Conservation (phyloP, 441 rosid species). For the Lepidium campestre region DNA sequence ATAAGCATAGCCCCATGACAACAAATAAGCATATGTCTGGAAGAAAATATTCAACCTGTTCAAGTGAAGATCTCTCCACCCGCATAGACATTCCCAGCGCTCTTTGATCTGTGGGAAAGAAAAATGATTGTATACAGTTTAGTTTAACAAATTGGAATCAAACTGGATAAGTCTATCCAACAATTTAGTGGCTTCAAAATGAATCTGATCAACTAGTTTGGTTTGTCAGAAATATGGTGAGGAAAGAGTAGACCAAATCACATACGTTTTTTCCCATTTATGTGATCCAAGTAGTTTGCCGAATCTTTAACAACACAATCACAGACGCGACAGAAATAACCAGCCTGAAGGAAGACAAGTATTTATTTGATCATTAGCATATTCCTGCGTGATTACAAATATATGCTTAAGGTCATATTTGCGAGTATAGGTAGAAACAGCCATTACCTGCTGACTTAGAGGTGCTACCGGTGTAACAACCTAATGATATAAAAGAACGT, state of each 20-base stretch:
- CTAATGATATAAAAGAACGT: conserved; percentile 35
- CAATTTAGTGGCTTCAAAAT: neutral
- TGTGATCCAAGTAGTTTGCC: conserved; percentile 97
- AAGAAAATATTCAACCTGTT: conserved; percentile 48
- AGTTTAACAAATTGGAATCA: conserved; percentile 15
- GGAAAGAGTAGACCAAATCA: conserved; percentile 5
- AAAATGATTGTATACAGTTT: neutral
- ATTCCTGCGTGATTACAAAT: neutral
- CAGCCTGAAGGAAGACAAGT: conserved; percentile 58
- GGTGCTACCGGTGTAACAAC: conserved; percentile 99
- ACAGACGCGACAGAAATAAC: conserved; percentile 91
- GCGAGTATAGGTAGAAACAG: neutral
- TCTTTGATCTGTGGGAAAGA: conserved; percentile 69
- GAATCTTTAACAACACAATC: conserved; percentile 98
- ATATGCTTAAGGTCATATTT: neutral
- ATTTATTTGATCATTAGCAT: neutral
- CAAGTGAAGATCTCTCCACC: conserved; percentile 84
- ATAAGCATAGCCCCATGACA: neutral
- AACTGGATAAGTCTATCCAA: neutral
- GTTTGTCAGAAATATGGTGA: neutral
- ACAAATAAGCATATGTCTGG: conserved; percentile 1
- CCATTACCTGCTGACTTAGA: conserved; percentile 88
- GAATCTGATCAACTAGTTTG: neutral
- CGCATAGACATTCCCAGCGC: conserved; percentile 99
- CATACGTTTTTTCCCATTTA: conserved; percentile 97